These are phyloP conservation scores for Nadsonia starkeyi-henricii DNA, from an alignment of 1,139 yeast species.

Conservation along the genomic window DNA sequence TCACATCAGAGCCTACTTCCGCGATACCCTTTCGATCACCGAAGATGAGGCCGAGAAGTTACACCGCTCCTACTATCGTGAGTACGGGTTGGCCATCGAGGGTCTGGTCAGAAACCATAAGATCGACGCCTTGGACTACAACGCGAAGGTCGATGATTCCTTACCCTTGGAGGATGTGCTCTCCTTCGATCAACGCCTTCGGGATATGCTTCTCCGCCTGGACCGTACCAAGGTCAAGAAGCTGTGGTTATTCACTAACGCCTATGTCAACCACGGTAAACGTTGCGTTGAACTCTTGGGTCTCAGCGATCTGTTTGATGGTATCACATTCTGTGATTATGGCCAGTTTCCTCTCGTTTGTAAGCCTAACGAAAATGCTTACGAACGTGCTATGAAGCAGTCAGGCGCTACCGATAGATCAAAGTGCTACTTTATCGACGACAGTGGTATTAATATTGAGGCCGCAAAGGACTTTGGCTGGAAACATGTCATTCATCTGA, in stretches of 20 bases:
- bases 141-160: conserved; percentile 79
- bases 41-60: conserved; percentile 67
- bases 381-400: conserved; percentile 41
- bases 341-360: conserved; percentile 52
- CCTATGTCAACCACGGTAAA: conserved; percentile 78
- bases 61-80: conserved; percentile 63
- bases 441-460: conserved; percentile 36
- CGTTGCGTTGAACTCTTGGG: conserved; percentile 65
- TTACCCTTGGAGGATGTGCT: conserved; percentile 69
- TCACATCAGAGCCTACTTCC: conserved; percentile 71
- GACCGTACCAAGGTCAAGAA: conserved; percentile 35
- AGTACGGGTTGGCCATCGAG: conserved; percentile 86
- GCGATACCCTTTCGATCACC: conserved; percentile 40
- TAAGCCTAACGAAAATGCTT: conserved; percentile 64
- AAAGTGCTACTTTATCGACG: conserved; percentile 63
- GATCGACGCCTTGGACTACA: conserved; percentile 81
- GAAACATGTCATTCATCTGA: conserved; percentile 10
- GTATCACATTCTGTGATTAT: conserved; percentile 86
- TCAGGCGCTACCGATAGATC: conserved; percentile 41
- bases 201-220: conserved; percentile 22
- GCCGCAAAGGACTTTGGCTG: conserved; percentile 33
- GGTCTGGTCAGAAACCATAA: conserved; percentile 74
- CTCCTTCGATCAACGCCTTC: conserved; percentile 33
- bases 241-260: conserved; percentile 87
- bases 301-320: conserved; percentile 81